Percentiles rank a stretch among this genome's conserved stretches.
Conservation (phyloP, 345 rosid genomes). For the Salix arbutifolia region DNA sequence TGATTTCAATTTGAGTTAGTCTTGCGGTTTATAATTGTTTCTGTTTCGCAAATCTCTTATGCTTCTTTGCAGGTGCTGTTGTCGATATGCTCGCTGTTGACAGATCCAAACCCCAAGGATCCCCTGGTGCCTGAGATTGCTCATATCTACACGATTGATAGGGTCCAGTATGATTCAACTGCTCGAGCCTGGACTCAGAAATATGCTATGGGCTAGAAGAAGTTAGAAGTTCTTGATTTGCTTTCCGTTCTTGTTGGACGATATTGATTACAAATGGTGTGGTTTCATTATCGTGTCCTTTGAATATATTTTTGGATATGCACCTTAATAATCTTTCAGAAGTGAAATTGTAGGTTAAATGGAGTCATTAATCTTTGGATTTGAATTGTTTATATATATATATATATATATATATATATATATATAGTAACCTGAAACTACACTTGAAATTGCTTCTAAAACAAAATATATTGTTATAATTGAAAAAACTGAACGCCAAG, state of each 20-base stretch:
- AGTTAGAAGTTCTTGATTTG: neutral
- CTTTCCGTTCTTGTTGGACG: neutral
- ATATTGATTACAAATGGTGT: no score
- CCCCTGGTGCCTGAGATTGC: constrained; percentile 38
- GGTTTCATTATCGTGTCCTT: no score
- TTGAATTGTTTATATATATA: no score
- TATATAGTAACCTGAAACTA: no score
- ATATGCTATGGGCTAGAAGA: constrained; percentile 29
- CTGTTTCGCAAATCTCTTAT: neutral
- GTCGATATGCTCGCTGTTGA: constrained; percentile 34
- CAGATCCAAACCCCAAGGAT: constrained; percentile 37
- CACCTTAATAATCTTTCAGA: no score
- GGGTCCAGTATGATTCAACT: constrained; percentile 26
- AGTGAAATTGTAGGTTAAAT: no score
- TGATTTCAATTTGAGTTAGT: neutral
- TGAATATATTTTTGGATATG: no score
- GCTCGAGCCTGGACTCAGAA: constrained; percentile 34
- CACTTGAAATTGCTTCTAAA: no score
- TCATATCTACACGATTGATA: constrained; percentile 26
- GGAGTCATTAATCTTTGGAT: no score
- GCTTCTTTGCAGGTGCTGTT: constrained; percentile 22
- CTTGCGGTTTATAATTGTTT: neutral
- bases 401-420: no score
- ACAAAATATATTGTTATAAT: no score
- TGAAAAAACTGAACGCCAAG: no score